A percentile compares a stretch with the other conserved stretches of the same genome.
Conservation (phyloP, 495 filamentous ascomycete genomes). For the Annulohypoxylon nitens region DNA sequence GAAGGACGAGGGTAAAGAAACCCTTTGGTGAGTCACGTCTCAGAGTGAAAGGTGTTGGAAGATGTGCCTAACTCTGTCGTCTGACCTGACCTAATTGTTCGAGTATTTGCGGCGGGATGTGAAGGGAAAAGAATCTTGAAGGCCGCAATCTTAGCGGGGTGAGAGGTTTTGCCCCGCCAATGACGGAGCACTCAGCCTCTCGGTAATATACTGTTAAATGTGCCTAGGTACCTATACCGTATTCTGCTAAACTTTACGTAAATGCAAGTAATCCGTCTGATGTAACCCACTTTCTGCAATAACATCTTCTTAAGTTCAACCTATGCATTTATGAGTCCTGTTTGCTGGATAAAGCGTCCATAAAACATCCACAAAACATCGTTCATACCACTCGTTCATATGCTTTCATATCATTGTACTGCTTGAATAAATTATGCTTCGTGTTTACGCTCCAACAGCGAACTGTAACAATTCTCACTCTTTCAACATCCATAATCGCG, state of each 20-base stretch:
- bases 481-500: constrained; percentile 9
- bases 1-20: constrained; percentile 21
- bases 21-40: background rate
- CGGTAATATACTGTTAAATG: constrained; percentile 11
- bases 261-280: constrained; percentile 1
- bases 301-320: background rate
- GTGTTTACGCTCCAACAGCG: constrained; percentile 4
- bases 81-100: constrained; percentile 30
- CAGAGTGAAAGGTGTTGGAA: background rate
- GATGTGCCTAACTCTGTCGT: constrained; percentile 3
- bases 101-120: background rate
- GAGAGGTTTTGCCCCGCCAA: constrained; percentile 47
- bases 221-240: constrained; percentile 16
- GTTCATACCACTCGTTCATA: too few relatives aligned
- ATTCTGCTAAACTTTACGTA: background rate
- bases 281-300: background rate
- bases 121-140: background rate
- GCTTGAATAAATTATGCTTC: background rate
- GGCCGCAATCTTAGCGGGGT: constrained; percentile 36
- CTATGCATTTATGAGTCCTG: background rate
- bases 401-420: background rate
- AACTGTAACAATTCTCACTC: constrained; percentile 21
- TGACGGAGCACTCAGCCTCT: constrained; percentile 33
- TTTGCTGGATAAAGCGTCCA: background rate
- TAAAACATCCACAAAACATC: too few relatives aligned